phyloP scores from a whole-genome alignment of 345 rosid genomes.

The Eucalyptus viminalis region DNA sequence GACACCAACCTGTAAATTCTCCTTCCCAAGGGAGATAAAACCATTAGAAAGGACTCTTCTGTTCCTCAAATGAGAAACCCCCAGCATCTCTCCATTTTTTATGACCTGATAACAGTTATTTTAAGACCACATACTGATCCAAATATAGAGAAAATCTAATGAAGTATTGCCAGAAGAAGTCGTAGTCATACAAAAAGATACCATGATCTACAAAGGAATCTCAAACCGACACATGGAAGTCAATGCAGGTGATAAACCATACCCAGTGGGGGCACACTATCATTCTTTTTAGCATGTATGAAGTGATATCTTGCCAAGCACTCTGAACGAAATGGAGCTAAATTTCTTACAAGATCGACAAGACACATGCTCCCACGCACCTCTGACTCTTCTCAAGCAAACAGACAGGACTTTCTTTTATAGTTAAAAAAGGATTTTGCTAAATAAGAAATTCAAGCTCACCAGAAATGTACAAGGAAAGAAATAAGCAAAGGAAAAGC shows the following conservation, averaged over 20 bases:
- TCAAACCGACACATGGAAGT: background rate
- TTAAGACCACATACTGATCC: background rate
- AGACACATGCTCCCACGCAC: background rate
- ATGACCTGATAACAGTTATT: constrained; percentile 54
- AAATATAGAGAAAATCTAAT: background rate
- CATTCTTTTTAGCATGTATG: background rate
- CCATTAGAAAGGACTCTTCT: constrained; percentile 95
- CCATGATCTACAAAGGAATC: background rate
- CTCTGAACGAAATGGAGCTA: background rate
- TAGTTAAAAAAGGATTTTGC: background rate
- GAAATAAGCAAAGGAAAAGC: background rate
- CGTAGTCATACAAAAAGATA: background rate
- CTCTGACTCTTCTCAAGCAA: background rate
- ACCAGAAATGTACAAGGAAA: background rate
- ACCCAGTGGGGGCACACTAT: background rate
- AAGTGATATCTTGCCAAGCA: background rate
- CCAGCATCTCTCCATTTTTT: constrained; percentile 99
- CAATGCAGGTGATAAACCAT: background rate
- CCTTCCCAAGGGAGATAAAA: constrained; percentile 83
- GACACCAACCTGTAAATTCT: constrained; percentile 72
- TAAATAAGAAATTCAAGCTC: background rate
- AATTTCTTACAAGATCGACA: background rate
- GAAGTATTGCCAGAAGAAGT: background rate
- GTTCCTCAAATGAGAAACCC: constrained; percentile 95
- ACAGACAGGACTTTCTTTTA: background rate